Conservation (phyloP, 139 green algal species). For the Deuterostichococcus epilithicus region DNA sequence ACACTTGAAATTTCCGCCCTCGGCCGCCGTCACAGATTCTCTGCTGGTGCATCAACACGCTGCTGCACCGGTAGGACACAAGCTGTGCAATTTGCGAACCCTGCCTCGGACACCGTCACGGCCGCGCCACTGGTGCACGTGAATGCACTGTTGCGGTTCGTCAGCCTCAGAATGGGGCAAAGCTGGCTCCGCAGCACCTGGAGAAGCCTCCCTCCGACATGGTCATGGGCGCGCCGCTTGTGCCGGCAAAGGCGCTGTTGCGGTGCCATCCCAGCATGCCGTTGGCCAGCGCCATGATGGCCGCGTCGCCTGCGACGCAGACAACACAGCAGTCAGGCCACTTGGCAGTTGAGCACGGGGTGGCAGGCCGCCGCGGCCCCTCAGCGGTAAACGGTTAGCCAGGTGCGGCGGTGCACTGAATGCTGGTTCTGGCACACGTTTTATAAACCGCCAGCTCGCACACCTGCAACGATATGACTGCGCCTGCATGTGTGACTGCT, state of each 20-base stretch:
- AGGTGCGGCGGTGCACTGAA: too few relatives aligned
- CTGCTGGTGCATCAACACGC: background rate
- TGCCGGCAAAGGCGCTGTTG: slow-evolving; percentile 26
- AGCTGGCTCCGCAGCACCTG: slow-evolving; percentile 3
- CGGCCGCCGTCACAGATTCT: background rate
- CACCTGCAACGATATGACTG: too few relatives aligned
- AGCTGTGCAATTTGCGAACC: background rate
- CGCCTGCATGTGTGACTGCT: too few relatives aligned
- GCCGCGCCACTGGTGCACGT: background rate
- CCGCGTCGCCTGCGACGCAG: slow-evolving; percentile 32
- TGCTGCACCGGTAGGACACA: background rate
- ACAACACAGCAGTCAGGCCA: too few relatives aligned
- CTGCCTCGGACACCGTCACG: background rate
- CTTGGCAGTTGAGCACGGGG: too few relatives aligned
- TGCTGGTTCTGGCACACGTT: too few relatives aligned
- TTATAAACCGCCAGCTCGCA: too few relatives aligned
- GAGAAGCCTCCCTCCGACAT: slow-evolving; percentile 10
- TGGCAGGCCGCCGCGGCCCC: too few relatives aligned
- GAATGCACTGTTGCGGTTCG: background rate
- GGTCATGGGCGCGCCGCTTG: slow-evolving; percentile 17
- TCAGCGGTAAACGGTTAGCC: too few relatives aligned
- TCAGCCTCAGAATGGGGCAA: background rate
- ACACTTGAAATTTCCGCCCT: too few relatives aligned
- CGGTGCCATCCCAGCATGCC: slow-evolving; percentile 47
- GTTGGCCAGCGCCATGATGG: slow-evolving; percentile 43